Evolutionary conservation across 2,329 filamentous ascomycete genomes (phyloP).

Genomic region (Colletotrichum sp.): DNA sequence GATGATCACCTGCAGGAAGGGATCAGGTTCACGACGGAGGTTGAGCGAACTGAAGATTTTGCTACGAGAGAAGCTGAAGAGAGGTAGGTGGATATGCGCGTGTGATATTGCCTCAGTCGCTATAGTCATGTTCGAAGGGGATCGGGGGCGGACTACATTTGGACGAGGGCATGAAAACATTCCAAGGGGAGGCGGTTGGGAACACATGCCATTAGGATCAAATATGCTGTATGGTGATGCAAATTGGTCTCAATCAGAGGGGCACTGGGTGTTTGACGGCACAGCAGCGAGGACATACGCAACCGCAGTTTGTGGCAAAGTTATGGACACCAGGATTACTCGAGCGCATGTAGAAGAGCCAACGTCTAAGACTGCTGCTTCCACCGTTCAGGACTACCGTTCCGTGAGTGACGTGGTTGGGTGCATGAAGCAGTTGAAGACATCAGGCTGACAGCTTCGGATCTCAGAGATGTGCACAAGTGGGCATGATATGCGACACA

Average conservation of each 20-base stretch:
- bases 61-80: not conserved
- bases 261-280: not conserved
- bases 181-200: not conserved
- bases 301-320: not conserved
- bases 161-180: not conserved
- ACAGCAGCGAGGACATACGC: not conserved
- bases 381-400: not conserved
- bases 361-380: not conserved
- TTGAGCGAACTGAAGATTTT: not conserved
- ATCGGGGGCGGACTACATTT: too few relatives aligned
- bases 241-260: not conserved
- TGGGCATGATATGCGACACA: not conserved
- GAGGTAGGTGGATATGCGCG: not conserved
- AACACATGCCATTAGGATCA: not conserved
- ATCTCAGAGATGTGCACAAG: not conserved
- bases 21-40: not conserved
- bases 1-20: not conserved
- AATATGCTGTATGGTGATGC: not conserved
- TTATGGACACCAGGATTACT: not conserved
- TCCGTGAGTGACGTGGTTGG: not conserved
- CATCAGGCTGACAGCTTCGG: not conserved
- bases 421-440: not conserved
- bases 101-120: not conserved
- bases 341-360: not conserved
- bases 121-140: not conserved